These are phyloP conservation scores for Fistulinella prunicolor DNA, from an alignment of 768 basidiomycete species.

Conservation along the genomic window DNA sequence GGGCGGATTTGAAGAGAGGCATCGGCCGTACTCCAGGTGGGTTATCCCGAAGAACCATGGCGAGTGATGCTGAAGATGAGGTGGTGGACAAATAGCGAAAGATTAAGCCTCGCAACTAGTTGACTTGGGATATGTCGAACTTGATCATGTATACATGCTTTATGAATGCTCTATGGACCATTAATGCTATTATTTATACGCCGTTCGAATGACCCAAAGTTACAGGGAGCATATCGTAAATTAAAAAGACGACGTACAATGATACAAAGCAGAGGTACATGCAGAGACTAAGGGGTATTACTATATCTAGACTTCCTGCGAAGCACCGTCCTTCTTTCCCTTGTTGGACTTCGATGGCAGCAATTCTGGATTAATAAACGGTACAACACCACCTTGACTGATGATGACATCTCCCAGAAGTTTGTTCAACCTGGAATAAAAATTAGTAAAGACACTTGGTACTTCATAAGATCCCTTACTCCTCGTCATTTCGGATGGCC, in stretches of 20 bases:
- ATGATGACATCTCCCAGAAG: slow-evolving; percentile 64
- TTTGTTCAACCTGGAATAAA: slow-evolving; percentile 45
- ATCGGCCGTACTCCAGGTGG: slow-evolving; percentile 46
- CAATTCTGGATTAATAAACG: slow-evolving; percentile 54
- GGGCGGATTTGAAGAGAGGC: slow-evolving; percentile 33
- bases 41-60: slow-evolving; percentile 74
- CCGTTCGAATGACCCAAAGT: background rate
- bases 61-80: slow-evolving; percentile 80
- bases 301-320: slow-evolving; percentile 45
- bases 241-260: slow-evolving; percentile 25
- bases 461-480: slow-evolving; percentile 37
- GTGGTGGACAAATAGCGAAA: slow-evolving; percentile 39
- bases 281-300: background rate
- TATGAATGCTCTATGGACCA: background rate
- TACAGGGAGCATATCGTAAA: slow-evolving; percentile 31
- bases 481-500: slow-evolving; percentile 75
- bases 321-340: slow-evolving; percentile 48
- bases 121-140: background rate
- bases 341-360: slow-evolving; percentile 45
- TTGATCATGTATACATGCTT: background rate
- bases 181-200: background rate
- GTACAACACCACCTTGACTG: slow-evolving; percentile 75
- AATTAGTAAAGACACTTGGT: background rate
- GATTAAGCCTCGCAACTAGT: background rate
- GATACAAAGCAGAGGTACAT: slow-evolving; percentile 21